Percentiles rank a stretch among this genome's conserved stretches.
These are phyloP conservation scores for Marasmius oreades DNA, from an alignment of 1,284 basidiomycete species.

Conservation along the genomic window DNA sequence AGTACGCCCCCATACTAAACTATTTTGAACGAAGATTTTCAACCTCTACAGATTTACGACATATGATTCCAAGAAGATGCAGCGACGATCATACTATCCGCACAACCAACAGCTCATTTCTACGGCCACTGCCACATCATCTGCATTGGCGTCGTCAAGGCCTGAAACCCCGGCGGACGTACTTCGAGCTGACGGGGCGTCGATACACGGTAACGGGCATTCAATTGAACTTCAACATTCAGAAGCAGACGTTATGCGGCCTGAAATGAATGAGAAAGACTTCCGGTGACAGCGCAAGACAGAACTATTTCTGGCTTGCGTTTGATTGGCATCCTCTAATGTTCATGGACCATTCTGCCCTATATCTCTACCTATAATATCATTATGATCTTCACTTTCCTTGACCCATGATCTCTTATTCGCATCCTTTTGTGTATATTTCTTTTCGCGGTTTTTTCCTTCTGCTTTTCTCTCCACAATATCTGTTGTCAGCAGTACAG, in stretches of 20 bases:
- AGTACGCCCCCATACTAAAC: constrained; percentile 51
- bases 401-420: not conserved
- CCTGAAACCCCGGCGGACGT: constrained; percentile 46
- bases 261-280: constrained; percentile 36
- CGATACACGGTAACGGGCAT: constrained; percentile 33
- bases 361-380: not conserved
- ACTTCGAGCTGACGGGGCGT: constrained; percentile 32
- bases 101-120: constrained; percentile 67
- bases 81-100: constrained; percentile 78
- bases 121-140: constrained; percentile 49
- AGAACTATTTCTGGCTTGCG: not conserved
- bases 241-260: constrained; percentile 30
- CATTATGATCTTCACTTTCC: not conserved
- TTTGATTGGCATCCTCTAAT: too few species aligned
- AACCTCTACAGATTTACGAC: constrained; percentile 57
- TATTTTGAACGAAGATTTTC: constrained; percentile 1
- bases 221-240: constrained; percentile 32
- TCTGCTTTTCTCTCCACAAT: not conserved
- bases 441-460: not conserved
- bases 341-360: not conserved
- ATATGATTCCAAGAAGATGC: constrained; percentile 85
- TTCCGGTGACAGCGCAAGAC: constrained; percentile 26
- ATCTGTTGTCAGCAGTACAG: not conserved
- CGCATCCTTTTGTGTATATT: not conserved
- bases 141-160: constrained; percentile 45